Evolutionary conservation across 2,329 filamentous ascomycete genomes (phyloP), one percentile per base, ranked within the genome.

Genomic region (Fusarium praegraminearum): DNA sequence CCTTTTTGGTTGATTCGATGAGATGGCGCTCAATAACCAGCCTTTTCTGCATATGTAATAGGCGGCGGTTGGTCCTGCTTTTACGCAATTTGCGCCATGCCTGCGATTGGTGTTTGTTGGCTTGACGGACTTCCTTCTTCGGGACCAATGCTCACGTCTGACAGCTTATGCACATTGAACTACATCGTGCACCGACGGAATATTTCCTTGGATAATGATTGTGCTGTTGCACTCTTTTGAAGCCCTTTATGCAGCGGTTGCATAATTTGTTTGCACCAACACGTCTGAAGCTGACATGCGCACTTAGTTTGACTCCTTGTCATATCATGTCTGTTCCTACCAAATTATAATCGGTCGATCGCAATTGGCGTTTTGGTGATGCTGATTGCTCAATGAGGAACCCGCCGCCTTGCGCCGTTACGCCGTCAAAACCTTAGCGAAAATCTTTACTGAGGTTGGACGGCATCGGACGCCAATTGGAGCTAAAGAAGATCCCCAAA

Each of bases 121-220:
- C 36, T 50, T 55, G 38, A 49, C 28, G 44, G 56, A 52, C 43
- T 57, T 49, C 24, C 18, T 28, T 46, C 47, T 44, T 52, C n/a
- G 44, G 45, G 36, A 43, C 47, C 47, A 65, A 69, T 47, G 45
- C 64, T 52, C 13, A 56, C 32, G 59, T 71, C 53, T 28, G 38
- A 56, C 60, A 65, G 41, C 63, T 46, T 65, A 57, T 69, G 68
- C 60, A 65, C 45, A 56, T 57, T 56, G 52, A 46, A 44, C 51
- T 26, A 38, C 43, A 56, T 62, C n/a, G 40, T 47, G 24, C 36
- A 30, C n/a, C 44, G 8, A 53, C 41, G 33, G 33, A 32, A 52
- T 47, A 15, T 43, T 35, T 47, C 32, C 54, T 46, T 62, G 28
- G 24, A 41, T 12, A 36, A 40, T 57, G 45, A 60, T 70, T 57